Percentiles rank a stretch among this genome's conserved stretches.
phyloP scores from a whole-genome alignment of 495 filamentous ascomycete species.

The Penicillium robsamsonii region DNA sequence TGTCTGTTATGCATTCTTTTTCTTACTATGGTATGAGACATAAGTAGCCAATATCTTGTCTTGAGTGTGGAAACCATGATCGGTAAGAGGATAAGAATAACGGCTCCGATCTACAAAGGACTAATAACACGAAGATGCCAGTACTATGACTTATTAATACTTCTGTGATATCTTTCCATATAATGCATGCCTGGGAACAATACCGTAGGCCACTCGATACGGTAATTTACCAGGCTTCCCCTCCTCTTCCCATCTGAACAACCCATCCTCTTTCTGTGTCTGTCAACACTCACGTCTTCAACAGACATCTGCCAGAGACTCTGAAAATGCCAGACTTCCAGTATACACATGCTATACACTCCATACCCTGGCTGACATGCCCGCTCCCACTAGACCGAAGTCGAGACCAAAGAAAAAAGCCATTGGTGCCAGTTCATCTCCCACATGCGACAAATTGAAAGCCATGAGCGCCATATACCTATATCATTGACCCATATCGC shows the following conservation, averaged over 20 bases:
- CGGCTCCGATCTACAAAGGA: no score
- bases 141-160: no score
- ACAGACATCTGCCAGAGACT: no score
- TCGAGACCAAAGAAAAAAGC: slow-evolving; percentile 1
- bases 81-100: not conserved
- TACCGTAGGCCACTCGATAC: not conserved
- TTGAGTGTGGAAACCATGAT: no score
- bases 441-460: slow-evolving; percentile 20
- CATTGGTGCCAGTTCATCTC: slow-evolving; percentile 9
- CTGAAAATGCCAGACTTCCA: not conserved
- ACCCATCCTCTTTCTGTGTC: not conserved
- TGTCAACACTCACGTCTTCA: not conserved
- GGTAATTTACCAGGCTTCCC: slow-evolving; percentile 1
- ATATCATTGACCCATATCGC: not conserved
- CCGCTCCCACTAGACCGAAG: slow-evolving; percentile 1
- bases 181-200: no score
- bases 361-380: not conserved
- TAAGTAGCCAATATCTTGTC: no score
- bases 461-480: slow-evolving; percentile 16
- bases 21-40: no score
- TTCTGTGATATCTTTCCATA: no score
- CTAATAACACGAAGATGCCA: no score
- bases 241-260: not conserved
- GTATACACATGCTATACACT: not conserved
- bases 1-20: no score